phyloP scores from a whole-genome alignment of 2,329 filamentous ascomycete species.

The Hypoxylon sp. region DNA sequence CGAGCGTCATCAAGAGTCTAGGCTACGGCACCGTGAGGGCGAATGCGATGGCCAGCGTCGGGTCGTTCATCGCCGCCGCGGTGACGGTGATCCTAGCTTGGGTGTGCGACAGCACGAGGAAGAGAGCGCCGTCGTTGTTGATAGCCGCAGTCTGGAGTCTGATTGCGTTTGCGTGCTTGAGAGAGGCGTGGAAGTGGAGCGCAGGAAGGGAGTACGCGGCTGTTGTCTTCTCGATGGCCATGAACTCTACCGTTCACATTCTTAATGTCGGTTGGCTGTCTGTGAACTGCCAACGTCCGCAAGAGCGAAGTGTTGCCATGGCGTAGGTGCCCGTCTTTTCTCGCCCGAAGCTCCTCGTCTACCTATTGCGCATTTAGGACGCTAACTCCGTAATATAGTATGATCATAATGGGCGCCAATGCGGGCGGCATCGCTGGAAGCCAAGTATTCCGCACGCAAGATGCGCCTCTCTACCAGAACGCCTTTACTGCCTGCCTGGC shows the following conservation, averaged over 20 bases:
- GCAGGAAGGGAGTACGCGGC: conserved; percentile 45
- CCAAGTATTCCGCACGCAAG: conserved; percentile 49
- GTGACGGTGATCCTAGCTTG: conserved; percentile 39
- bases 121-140: conserved; percentile 53
- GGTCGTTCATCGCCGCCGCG: conserved; percentile 37
- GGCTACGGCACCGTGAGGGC: conserved; percentile 46
- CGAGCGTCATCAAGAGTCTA: conserved; percentile 49
- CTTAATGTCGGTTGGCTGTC: conserved; percentile 49
- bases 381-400: conserved; percentile 39
- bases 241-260: conserved; percentile 53
- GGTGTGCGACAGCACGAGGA: conserved; percentile 49
- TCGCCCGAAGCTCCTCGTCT: neutral
- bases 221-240: conserved; percentile 44
- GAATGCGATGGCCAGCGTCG: conserved; percentile 48
- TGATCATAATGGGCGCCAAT: conserved; percentile 51
- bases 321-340: conserved; percentile 45
- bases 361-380: neutral
- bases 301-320: conserved; percentile 49
- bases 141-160: conserved; percentile 54
- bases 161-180: conserved; percentile 54
- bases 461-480: conserved; percentile 47
- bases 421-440: conserved; percentile 44
- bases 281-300: conserved; percentile 48
- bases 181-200: conserved; percentile 43
- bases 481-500: conserved; percentile 46